These are phyloP conservation scores for Tylopilus balloui DNA, from an alignment of 768 basidiomycete species.

Conservation along the genomic window DNA sequence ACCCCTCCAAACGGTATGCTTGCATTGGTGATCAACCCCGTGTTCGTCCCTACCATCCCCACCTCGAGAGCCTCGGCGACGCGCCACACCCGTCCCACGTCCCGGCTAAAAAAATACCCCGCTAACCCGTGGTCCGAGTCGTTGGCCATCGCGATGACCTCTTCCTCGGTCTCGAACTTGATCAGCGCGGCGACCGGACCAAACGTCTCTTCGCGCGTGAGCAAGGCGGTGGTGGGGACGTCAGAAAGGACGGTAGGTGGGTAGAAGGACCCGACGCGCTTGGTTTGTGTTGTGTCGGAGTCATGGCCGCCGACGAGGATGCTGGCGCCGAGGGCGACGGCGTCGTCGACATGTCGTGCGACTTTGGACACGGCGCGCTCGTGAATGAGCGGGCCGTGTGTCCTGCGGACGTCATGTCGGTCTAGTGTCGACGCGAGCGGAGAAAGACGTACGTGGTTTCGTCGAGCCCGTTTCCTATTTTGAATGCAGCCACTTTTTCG, in stretches of 20 bases:
- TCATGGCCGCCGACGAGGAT: slow-evolving; percentile 85
- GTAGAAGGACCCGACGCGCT: slow-evolving; percentile 57
- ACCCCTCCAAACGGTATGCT: slow-evolving; percentile 86
- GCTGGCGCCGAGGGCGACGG: slow-evolving; percentile 78
- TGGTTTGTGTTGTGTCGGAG: slow-evolving; percentile 36
- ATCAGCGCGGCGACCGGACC: slow-evolving; percentile 85
- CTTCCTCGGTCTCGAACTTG: slow-evolving; percentile 91
- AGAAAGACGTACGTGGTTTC: slow-evolving; percentile 57
- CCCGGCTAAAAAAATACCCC: slow-evolving; percentile 88
- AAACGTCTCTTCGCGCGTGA: slow-evolving; percentile 89
- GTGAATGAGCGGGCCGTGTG: slow-evolving; percentile 95
- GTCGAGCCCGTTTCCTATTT: slow-evolving; percentile 85
- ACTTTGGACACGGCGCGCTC: slow-evolving; percentile 82
- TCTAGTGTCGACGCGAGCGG: background rate
- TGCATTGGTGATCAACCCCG: slow-evolving; percentile 73
- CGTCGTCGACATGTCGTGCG: slow-evolving; percentile 80
- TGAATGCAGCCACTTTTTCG: slow-evolving; percentile 77
- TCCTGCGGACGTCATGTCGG: slow-evolving; percentile 40
- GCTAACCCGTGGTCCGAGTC: slow-evolving; percentile 79
- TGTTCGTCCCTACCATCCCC: slow-evolving; percentile 87
- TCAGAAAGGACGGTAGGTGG: slow-evolving; percentile 86
- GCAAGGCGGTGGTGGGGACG: slow-evolving; percentile 60
- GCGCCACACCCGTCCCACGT: slow-evolving; percentile 87
- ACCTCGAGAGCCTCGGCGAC: slow-evolving; percentile 94
- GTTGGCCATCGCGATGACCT: slow-evolving; percentile 86